phyloP scores from a whole-genome alignment of 192 early-diverging fungal species.

The Gamsiella multidivaricata region DNA sequence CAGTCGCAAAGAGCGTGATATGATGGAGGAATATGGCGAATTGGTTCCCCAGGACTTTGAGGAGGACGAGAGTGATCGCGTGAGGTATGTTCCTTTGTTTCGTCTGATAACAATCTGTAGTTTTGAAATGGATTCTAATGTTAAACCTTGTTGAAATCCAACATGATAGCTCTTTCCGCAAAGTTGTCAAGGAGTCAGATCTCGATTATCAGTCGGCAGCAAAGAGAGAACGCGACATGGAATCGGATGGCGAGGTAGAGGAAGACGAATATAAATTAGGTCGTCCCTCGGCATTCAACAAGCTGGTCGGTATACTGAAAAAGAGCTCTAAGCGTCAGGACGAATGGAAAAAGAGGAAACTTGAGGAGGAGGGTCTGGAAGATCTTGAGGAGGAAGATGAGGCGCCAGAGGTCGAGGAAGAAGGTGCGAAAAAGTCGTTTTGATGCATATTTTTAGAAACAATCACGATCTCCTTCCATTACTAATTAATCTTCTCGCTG shows the following conservation, averaged over 20 bases:
- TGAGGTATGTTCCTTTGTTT: too few species aligned
- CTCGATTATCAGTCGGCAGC: slow-evolving; percentile 60
- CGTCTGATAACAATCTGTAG: background rate
- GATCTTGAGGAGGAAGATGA: slow-evolving; percentile 53
- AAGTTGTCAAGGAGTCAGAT: slow-evolving; percentile 61
- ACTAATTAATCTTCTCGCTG: background rate
- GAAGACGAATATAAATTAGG: slow-evolving; percentile 61
- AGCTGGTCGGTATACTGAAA: slow-evolving; percentile 66
- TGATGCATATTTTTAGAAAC: background rate
- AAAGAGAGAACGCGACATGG: slow-evolving; percentile 52
- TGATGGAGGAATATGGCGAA: slow-evolving; percentile 80
- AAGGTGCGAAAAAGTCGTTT: too few species aligned
- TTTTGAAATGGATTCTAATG: background rate
- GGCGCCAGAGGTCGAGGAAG: slow-evolving; percentile 32
- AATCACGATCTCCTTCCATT: background rate
- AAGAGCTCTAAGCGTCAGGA: slow-evolving; percentile 65
- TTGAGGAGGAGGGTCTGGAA: slow-evolving; percentile 64
- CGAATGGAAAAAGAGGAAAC: slow-evolving; percentile 59
- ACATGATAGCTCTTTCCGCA: slow-evolving; percentile 51
- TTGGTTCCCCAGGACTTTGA: slow-evolving; percentile 65
- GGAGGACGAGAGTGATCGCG: slow-evolving; percentile 56
- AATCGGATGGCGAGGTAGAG: slow-evolving; percentile 54
- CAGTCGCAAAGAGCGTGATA: slow-evolving; percentile 59
- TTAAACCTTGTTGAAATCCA: background rate
- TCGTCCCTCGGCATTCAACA: slow-evolving; percentile 67